phyloP scores from a whole-genome alignment of 1,284 basidiomycete genomes.

The Rhodotorula sp. region DNA sequence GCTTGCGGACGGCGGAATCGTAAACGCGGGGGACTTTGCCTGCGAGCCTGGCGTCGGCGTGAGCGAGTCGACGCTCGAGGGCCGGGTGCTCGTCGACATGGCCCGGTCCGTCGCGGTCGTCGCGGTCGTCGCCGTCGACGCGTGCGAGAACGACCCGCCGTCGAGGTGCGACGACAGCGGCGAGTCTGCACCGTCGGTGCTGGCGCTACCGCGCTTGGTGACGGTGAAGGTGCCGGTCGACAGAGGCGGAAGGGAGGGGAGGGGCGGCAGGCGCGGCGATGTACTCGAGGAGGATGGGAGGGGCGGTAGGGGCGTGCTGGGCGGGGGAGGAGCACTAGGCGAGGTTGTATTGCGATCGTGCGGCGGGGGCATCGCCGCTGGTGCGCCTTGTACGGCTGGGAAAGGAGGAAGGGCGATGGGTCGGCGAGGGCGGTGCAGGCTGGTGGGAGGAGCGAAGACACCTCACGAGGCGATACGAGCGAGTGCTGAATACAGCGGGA shows the following conservation, averaged over 20 bases:
- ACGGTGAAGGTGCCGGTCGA: not conserved
- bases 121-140: not conserved
- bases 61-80: not conserved
- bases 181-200: not conserved
- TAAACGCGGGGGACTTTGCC: not conserved
- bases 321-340: no score
- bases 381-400: no score
- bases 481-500: no score
- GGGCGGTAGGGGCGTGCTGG: no score
- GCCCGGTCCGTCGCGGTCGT: not conserved
- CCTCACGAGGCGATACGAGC: no score
- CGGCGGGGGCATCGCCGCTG: no score
- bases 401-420: no score
- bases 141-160: not conserved
- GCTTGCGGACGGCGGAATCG: not conserved
- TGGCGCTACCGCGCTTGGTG: not conserved
- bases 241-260: not conserved
- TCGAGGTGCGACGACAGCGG: slow-evolving; percentile 3
- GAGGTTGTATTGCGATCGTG: no score
- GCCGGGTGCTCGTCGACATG: not conserved
- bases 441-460: no score
- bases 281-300: no score
- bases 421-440: no score
- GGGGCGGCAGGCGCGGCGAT: slow-evolving; percentile 4
- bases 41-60: not conserved